A percentile compares a stretch with the other conserved stretches of the same genome.
phyloP scores from a whole-genome alignment of 2,329 filamentous ascomycete species.

The Leptographium lundbergii region DNA sequence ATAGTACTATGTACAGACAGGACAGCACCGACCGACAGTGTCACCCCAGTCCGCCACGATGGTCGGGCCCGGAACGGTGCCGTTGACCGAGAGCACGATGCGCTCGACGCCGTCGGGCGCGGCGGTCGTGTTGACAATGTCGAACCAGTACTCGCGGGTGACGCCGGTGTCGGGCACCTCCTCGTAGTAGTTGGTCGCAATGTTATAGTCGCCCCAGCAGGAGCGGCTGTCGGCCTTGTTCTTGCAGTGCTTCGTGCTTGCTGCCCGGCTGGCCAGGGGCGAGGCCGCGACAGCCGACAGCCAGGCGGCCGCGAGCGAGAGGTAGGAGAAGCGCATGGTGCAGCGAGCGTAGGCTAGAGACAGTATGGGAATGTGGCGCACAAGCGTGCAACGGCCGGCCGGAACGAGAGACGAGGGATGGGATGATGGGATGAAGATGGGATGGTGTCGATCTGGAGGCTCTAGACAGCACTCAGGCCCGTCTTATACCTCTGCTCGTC shows the following conservation, averaged over 20 bases:
- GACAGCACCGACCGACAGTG: constrained; percentile 22
- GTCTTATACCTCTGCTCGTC: too few species aligned
- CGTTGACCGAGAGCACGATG: constrained; percentile 48
- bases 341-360: not conserved
- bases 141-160: constrained; percentile 42
- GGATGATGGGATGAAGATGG: too few species aligned
- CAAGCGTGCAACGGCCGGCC: not conserved
- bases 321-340: not conserved
- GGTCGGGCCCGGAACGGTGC: constrained; percentile 52
- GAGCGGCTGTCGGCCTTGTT: constrained; percentile 2
- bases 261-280: not conserved
- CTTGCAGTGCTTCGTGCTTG: not conserved
- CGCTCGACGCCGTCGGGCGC: constrained; percentile 44
- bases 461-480: too few species aligned
- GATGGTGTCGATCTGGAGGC: too few species aligned
- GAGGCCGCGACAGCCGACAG: not conserved
- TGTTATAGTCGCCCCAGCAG: constrained; percentile 12
- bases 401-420: not conserved
- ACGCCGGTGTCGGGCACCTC: constrained; percentile 31
- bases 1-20: too few species aligned
- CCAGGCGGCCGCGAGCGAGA: not conserved
- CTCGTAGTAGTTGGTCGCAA: constrained; percentile 12
- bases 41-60: constrained; percentile 55
- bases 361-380: not conserved
- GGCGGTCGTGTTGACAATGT: constrained; percentile 34